Evolutionary conservation across 2,329 filamentous ascomycete species (phyloP).

Genomic region (Thyridium curvatum): DNA sequence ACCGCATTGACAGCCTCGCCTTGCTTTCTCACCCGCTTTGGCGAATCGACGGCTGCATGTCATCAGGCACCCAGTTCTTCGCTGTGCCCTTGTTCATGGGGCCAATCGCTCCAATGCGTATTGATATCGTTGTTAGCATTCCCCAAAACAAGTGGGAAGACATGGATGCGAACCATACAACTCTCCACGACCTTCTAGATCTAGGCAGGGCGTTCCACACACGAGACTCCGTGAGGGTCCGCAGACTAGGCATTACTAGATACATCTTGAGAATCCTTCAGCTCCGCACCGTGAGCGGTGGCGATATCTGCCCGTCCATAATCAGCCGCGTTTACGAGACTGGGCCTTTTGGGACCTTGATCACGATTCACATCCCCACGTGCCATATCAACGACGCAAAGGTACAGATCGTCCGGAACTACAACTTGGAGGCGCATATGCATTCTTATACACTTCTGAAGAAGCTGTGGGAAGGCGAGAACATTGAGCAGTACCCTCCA

Average conservation of each 20-base stretch:
- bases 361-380: constrained; percentile 37
- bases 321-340: constrained; percentile 31
- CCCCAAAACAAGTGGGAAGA: constrained; percentile 29
- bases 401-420: constrained; percentile 40
- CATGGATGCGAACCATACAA: constrained; percentile 16
- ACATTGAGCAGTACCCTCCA: constrained; percentile 21
- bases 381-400: constrained; percentile 25
- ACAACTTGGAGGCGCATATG: constrained; percentile 47
- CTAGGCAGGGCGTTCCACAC: constrained; percentile 49
- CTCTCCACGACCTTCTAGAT: constrained; percentile 39
- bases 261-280: constrained; percentile 50
- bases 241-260: constrained; percentile 42
- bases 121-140: constrained; percentile 50
- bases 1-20: constrained; percentile 51
- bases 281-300: constrained; percentile 34
- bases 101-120: constrained; percentile 40
- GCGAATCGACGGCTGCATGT: constrained; percentile 53
- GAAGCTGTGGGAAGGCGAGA: constrained; percentile 29
- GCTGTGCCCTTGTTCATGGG: constrained; percentile 45
- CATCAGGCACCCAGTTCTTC: constrained; percentile 52
- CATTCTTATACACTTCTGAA: constrained; percentile 35
- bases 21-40: constrained; percentile 38
- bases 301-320: constrained; percentile 17
- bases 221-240: constrained; percentile 40
- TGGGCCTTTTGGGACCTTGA: constrained; percentile 50